Evolutionary conservation across 2,329 filamentous ascomycete species (phyloP), one percentile per base, ranked within the genome.

Genomic region (Coniochaeta sp.): DNA sequence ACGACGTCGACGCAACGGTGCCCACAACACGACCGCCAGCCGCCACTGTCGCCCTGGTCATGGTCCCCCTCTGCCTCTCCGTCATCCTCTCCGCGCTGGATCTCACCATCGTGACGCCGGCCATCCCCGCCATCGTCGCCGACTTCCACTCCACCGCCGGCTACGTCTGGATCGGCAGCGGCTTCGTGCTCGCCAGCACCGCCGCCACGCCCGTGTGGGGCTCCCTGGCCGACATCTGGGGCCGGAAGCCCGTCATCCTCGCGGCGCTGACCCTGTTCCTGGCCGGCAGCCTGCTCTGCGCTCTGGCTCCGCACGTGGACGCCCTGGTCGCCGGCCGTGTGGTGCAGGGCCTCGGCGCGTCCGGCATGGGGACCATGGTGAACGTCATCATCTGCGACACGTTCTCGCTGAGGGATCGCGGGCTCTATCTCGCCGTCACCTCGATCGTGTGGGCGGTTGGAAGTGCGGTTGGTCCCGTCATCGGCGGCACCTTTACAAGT

Each of bases 81-180:
- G 65, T 84, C 19, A 82, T 84, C 69, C 75, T 84, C 36, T 81
- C 81, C 1, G 81, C 81, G 0, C 74, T 84, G 58, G 81, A 84
- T 66, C 74, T 79, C 58, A 88, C 85, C 32, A 87, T 89, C 68
- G 78, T 90, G 65, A 81, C 87, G 12, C 89, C 87, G 0, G 85
- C 87, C 6, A 78, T 89, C 5, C 87, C 88, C 0, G 85, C 84
- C 16, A 89, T 90, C 63, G 79, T 83, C 5, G 73, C 74, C 36
- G 79, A 89, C 62, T 83, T 93, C 62, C 69, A 85, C 52, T 89
- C 88, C 6, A 84, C 84, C 3, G 77, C 82, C 17, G 89, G 89
- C 26, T 93, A 92, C 73, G 83, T 87, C 58, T 93, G 89, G 90
- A 87, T 93, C 62, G 89, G 89, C 16, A 85, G 83, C 40, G 85